Evolutionary conservation across 768 basidiomycete genomes (phyloP).

Genomic region (Gloeophyllum trabeum): DNA sequence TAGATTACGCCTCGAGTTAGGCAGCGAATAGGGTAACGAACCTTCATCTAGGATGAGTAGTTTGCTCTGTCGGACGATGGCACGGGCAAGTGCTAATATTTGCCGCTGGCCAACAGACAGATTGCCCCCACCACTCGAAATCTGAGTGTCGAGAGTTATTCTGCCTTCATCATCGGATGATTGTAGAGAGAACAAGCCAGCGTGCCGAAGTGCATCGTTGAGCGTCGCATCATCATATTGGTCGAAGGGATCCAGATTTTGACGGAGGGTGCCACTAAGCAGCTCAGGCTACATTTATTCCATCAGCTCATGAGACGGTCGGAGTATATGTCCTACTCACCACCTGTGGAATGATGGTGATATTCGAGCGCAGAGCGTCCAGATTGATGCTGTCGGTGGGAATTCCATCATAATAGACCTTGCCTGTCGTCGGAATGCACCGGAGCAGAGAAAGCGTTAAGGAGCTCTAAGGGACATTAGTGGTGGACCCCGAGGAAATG

Average conservation of each 20-base stretch:
- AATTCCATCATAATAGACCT: slow-evolving; percentile 38
- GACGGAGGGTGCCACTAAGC: slow-evolving; percentile 42
- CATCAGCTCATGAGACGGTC: slow-evolving; percentile 3
- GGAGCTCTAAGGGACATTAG: slow-evolving; percentile 23
- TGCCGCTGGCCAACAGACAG: slow-evolving; percentile 32
- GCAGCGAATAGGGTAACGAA: slow-evolving; percentile 1
- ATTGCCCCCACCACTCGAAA: slow-evolving; percentile 23
- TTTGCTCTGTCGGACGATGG: slow-evolving; percentile 31
- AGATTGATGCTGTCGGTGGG: slow-evolving; percentile 36
- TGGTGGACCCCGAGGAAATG: slow-evolving; percentile 1
- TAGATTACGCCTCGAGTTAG: not conserved
- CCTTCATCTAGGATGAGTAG: slow-evolving; percentile 34
- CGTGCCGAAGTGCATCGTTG: not conserved
- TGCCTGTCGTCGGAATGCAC: slow-evolving; percentile 41
- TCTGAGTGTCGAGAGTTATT: slow-evolving; percentile 31
- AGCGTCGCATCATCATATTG: slow-evolving; percentile 34
- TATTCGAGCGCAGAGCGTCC: slow-evolving; percentile 35
- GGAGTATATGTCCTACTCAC: slow-evolving; percentile 18
- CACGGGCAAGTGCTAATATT: slow-evolving; percentile 30
- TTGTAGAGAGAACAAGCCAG: slow-evolving; percentile 21
- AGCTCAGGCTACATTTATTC: slow-evolving; percentile 28
- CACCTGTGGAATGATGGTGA: slow-evolving; percentile 51
- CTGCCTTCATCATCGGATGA: slow-evolving; percentile 22
- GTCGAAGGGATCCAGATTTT: slow-evolving; percentile 49
- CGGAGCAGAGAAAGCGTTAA: slow-evolving; percentile 42